phyloP scores from a whole-genome alignment of 2,329 filamentous ascomycete species.

The Arthrobotrys musiformis region DNA sequence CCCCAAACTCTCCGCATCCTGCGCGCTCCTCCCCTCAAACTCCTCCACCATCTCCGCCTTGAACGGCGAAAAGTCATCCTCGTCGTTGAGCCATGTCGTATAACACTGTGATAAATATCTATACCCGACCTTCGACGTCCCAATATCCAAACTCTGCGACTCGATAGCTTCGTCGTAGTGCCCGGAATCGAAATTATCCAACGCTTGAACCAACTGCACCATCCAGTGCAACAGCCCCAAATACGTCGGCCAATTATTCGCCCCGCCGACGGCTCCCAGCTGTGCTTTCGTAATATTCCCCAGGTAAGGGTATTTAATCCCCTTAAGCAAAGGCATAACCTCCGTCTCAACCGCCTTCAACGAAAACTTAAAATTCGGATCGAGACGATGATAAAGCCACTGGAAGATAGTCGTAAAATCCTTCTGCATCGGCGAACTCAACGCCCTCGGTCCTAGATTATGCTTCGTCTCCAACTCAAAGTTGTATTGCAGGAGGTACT shows the following conservation, averaged over 20 bases:
- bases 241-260: conserved; percentile 92
- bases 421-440: conserved; percentile 95
- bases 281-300: conserved; percentile 96
- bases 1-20: conserved; percentile 83
- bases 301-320: conserved; percentile 93
- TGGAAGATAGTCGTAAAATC: conserved; percentile 99
- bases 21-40: conserved; percentile 85
- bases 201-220: conserved; percentile 96
- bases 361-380: conserved; percentile 85
- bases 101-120: conserved; percentile 91
- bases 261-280: conserved; percentile 90
- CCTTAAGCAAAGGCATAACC: conserved; percentile 89
- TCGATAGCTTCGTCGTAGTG: conserved; percentile 91
- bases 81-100: conserved; percentile 90
- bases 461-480: conserved; percentile 99
- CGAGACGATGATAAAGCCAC: conserved; percentile 95
- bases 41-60: conserved; percentile 78
- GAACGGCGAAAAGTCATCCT: conserved; percentile 83
- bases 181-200: conserved; percentile 81
- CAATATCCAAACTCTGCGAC: conserved; percentile 81
- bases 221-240: conserved; percentile 96
- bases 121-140: conserved; percentile 91
- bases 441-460: conserved; percentile 85
- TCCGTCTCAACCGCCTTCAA: conserved; percentile 95
- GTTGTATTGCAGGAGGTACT: conserved; percentile 91